These are phyloP conservation scores for Melampsora occidentalis DNA, from an alignment of 1,284 basidiomycete species.

Conservation along the genomic window DNA sequence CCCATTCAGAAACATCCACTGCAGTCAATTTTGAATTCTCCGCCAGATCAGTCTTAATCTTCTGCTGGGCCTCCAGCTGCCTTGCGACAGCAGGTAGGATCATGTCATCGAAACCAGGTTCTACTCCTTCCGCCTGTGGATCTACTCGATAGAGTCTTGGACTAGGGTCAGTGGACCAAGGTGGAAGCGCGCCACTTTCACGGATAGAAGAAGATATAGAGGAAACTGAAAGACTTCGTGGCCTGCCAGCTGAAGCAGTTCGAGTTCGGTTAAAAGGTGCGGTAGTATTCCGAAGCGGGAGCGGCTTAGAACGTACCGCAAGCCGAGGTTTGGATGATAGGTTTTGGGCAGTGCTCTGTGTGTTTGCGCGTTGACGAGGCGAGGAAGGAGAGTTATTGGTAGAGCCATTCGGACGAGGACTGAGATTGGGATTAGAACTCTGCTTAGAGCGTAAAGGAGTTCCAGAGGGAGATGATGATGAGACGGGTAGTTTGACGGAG, in stretches of 20 bases:
- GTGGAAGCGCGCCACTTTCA: background rate
- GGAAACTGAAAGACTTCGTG: slow-evolving; percentile 21
- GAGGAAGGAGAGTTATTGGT: background rate
- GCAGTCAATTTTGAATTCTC: background rate
- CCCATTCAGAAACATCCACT: slow-evolving; percentile 3
- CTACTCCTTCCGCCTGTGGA: background rate
- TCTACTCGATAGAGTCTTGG: slow-evolving; percentile 34
- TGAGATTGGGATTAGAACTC: background rate
- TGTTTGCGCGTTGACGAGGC: background rate
- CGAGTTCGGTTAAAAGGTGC: slow-evolving; percentile 2
- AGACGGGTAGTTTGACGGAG: background rate
- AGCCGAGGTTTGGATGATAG: background rate
- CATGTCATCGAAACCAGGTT: slow-evolving; percentile 35
- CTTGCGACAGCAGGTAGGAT: slow-evolving; percentile 39
- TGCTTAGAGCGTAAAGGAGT: background rate
- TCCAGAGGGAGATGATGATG: background rate
- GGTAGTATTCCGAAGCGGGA: background rate
- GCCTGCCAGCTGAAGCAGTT: background rate
- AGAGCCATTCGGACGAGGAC: background rate
- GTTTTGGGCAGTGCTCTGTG: background rate
- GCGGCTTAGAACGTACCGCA: background rate
- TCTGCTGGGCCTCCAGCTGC: slow-evolving; percentile 33
- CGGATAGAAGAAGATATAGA: background rate
- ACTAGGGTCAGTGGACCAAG: slow-evolving; percentile 36
- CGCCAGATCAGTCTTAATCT: background rate